These are phyloP conservation scores for Platanus orientalis DNA, from an alignment of 164 flowering plant genomes.

Conservation along the genomic window DNA sequence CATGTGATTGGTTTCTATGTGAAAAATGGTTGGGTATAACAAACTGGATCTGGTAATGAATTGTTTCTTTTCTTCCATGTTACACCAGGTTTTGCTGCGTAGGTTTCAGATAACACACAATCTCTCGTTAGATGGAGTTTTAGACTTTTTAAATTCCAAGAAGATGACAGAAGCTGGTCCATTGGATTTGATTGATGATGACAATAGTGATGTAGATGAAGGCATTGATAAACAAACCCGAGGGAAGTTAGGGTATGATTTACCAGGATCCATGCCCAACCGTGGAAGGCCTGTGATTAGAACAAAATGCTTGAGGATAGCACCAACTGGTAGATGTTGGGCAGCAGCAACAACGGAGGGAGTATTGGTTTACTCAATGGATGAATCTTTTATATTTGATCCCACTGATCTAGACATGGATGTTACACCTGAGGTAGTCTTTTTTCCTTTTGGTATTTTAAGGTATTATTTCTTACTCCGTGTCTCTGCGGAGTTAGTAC, in stretches of 20 bases:
- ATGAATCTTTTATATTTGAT: conserved; percentile 85
- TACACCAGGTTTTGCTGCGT: conserved; percentile 69
- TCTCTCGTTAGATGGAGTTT: conserved; percentile 88
- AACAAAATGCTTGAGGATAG: conserved; percentile 82
- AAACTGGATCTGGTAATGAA: neutral
- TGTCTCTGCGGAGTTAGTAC: neutral
- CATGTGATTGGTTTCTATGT: neutral
- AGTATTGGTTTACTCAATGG: conserved; percentile 81
- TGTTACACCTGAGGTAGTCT: conserved; percentile 86
- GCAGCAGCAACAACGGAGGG: conserved; percentile 99
- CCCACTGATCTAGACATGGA: conserved; percentile 98
- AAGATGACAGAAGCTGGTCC: conserved; percentile 98
- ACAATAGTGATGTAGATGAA: conserved; percentile 77
- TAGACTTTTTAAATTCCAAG: conserved; percentile 86
- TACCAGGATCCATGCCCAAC: conserved; percentile 91
- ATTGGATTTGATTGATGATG: conserved; percentile 84
- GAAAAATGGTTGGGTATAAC: neutral
- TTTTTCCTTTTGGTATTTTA: neutral
- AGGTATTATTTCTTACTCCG: too few relatives aligned
- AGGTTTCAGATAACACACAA: conserved; percentile 83
- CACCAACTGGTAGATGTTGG: conserved; percentile 96
- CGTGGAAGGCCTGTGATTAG: conserved; percentile 72
- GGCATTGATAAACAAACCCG: conserved; percentile 78
- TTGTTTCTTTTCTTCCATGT: neutral
- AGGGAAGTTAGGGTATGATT: conserved; percentile 56